Evolutionary conservation across 345 rosid species (phyloP).

Genomic region (Psidium friedrichsthalianum): DNA sequence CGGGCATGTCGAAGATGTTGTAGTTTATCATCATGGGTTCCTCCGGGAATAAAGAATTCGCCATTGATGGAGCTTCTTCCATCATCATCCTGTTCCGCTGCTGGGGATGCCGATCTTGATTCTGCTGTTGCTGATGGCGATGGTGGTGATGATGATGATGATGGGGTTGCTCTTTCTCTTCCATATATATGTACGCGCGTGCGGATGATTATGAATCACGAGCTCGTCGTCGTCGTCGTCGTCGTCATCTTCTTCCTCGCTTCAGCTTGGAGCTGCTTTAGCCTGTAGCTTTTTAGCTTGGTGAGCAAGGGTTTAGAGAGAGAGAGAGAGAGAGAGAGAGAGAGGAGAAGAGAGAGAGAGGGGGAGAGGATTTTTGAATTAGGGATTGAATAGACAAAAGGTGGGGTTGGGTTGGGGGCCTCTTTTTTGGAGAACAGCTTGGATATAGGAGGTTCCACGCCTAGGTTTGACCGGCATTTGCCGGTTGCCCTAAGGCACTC

Average conservation of each 20-base stretch:
- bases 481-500: constrained; percentile 20
- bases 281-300: background rate
- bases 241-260: background rate
- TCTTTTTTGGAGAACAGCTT: constrained; percentile 64
- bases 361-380: constrained; percentile 9
- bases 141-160: background rate
- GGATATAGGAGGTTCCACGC: constrained; percentile 46
- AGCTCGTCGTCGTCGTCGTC: background rate
- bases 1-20: constrained; percentile 54
- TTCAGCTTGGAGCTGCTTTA: background rate
- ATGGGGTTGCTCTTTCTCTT: background rate
- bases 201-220: background rate
- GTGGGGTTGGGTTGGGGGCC: constrained; percentile 11
- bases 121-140: background rate
- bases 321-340: background rate
- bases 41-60: constrained; percentile 29
- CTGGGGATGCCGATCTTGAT: background rate
- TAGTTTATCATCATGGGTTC: constrained; percentile 21
- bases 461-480: constrained; percentile 8
- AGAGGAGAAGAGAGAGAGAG: constrained; percentile 4
- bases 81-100: background rate
- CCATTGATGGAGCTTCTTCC: constrained; percentile 13
- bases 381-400: constrained; percentile 19
- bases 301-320: background rate
- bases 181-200: background rate